phyloP scores from a whole-genome alignment of 192 early-diverging fungal genomes.

The Cetraspora pellucida region DNA sequence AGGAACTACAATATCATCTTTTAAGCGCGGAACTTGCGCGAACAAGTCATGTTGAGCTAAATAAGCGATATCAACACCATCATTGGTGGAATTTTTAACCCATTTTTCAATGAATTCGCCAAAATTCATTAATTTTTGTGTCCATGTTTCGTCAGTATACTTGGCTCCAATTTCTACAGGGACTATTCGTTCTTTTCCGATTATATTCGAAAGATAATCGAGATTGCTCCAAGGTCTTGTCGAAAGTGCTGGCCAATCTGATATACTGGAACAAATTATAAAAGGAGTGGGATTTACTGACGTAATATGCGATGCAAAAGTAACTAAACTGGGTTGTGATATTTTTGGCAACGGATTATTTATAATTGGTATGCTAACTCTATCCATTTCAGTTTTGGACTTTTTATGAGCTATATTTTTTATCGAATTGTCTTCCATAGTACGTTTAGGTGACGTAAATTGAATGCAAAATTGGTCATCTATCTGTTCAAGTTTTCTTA shows the following conservation, averaged over 20 bases:
- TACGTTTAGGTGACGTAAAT: constrained; percentile 24
- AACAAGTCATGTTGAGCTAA: constrained; percentile 88
- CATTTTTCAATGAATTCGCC: constrained; percentile 68
- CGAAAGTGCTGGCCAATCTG: constrained; percentile 71
- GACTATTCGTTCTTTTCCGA: constrained; percentile 69
- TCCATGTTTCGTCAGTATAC: constrained; percentile 80
- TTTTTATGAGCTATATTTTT: background rate
- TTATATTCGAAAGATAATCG: constrained; percentile 57
- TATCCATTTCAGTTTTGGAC: constrained; percentile 1
- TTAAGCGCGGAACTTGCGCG: constrained; percentile 69
- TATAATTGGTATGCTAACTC: constrained; percentile 27
- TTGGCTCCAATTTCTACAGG: constrained; percentile 80
- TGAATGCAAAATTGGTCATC: background rate
- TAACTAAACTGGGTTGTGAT: constrained; percentile 40
- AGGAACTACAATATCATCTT: constrained; percentile 70
- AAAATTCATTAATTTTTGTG: constrained; percentile 70
- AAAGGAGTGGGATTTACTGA: constrained; percentile 44
- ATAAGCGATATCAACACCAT: constrained; percentile 54
- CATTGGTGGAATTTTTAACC: background rate
- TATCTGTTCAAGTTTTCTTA: constrained; percentile 16
- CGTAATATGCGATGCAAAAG: constrained; percentile 44
- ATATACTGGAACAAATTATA: constrained; percentile 54
- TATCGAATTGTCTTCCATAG: background rate
- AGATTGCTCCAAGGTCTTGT: constrained; percentile 62
- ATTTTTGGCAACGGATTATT: constrained; percentile 37